phyloP scores from a whole-genome alignment of 2,329 filamentous ascomycete species.

The Cercospora berteroae region DNA sequence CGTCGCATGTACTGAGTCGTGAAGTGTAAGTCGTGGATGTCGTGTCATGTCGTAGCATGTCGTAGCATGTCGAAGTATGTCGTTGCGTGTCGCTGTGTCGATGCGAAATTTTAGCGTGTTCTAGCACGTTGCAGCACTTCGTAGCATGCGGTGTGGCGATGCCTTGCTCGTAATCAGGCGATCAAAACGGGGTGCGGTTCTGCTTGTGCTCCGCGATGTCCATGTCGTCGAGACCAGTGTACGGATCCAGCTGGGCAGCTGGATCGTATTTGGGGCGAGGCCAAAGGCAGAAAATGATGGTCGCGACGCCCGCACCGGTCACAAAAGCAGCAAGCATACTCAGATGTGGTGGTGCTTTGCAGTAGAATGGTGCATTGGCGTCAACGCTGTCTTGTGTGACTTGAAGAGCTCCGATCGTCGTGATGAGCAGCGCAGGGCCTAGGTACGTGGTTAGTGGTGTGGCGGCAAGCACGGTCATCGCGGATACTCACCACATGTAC shows the following conservation, averaged over 20 bases:
- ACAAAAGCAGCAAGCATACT: not conserved
- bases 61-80: not conserved
- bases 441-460: not conserved
- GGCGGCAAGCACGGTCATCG: not conserved
- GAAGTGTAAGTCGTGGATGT: not conserved
- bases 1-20: not conserved
- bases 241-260: not conserved
- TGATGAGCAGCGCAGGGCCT: not conserved
- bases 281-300: not conserved
- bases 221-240: not conserved
- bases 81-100: not conserved
- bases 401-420: not conserved
- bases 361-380: not conserved
- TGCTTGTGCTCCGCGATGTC: conserved; percentile 7
- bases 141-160: not conserved
- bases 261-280: not conserved
- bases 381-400: not conserved
- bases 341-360: not conserved
- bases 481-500: not conserved
- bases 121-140: not conserved
- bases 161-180: not conserved
- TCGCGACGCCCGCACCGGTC: not conserved
- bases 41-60: not conserved
- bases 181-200: not conserved
- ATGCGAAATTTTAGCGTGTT: not conserved